phyloP scores from a whole-genome alignment of 768 basidiomycete species.

The Lactarius vividus region DNA sequence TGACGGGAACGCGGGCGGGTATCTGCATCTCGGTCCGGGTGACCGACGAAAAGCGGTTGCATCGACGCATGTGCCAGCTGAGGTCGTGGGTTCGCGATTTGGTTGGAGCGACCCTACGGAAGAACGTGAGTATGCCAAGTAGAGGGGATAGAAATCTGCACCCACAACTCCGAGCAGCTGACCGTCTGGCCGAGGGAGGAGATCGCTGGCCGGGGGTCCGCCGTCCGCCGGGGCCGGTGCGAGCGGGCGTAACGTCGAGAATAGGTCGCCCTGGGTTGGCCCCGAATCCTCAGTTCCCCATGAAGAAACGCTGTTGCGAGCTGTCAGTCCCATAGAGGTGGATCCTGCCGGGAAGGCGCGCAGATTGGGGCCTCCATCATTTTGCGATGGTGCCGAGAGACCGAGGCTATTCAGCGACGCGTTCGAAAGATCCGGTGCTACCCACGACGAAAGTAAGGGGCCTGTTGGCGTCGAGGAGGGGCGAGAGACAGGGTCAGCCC shows the following conservation, averaged over 20 bases:
- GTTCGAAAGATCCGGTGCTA: constrained; percentile 14
- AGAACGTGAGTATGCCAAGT: background rate
- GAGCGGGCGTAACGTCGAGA: constrained; percentile 14
- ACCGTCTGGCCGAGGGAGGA: constrained; percentile 12
- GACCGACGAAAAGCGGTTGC: background rate
- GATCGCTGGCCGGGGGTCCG: background rate
- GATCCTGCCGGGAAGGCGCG: background rate
- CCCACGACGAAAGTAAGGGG: constrained; percentile 15
- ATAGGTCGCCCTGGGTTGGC: constrained; percentile 3
- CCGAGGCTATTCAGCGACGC: constrained; percentile 24
- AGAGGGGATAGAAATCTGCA: background rate
- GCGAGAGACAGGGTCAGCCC: background rate
- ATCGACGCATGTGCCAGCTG: background rate
- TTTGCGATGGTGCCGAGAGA: constrained; percentile 16
- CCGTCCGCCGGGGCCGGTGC: constrained; percentile 10
- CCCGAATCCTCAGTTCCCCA: constrained; percentile 19
- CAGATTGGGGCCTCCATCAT: background rate
- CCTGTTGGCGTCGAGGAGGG: constrained; percentile 23
- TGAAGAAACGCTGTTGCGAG: constrained; percentile 20
- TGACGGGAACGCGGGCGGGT: constrained; percentile 13
- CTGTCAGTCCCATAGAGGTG: background rate
- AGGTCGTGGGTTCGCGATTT: constrained; percentile 21
- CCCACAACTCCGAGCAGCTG: constrained; percentile 25
- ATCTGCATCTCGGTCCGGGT: constrained; percentile 3
- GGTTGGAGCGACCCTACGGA: constrained; percentile 12